A percentile compares a stretch with the other conserved stretches of the same genome.
phyloP scores from a whole-genome alignment of 2,329 filamentous ascomycete genomes.

The Ophiostoma sp. region DNA sequence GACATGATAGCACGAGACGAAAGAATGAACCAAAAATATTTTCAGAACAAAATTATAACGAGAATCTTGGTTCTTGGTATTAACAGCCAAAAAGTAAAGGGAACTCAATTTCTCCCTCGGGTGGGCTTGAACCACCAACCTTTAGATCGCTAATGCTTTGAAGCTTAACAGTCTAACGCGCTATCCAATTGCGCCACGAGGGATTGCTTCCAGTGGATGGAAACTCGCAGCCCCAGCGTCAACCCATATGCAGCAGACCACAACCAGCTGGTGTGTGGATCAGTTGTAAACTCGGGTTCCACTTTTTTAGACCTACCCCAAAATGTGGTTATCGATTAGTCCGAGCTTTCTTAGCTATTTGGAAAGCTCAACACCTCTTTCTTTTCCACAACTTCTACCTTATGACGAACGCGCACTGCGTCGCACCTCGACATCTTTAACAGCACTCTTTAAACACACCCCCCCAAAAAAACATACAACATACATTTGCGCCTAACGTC shows the following conservation, averaged over 20 bases:
- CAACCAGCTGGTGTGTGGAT: neutral
- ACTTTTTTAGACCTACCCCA: neutral
- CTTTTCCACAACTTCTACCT: neutral
- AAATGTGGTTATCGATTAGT: neutral
- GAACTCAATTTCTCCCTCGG: conserved; percentile 19
- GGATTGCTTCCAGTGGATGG: conserved; percentile 16
- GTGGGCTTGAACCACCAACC: conserved; percentile 26
- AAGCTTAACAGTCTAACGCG: conserved; percentile 27
- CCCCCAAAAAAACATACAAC: too few relatives aligned
- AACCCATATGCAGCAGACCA: neutral
- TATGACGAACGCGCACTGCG: neutral
- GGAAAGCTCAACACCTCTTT: neutral
- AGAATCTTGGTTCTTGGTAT: neutral
- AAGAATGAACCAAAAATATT: neutral
- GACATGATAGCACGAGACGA: neutral
- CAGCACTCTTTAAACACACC: neutral
- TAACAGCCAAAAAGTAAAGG: neutral
- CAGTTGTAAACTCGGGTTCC: neutral
- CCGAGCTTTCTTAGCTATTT: neutral
- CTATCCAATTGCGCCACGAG: conserved; percentile 28
- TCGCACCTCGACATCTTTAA: neutral
- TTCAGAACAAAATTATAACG: neutral
- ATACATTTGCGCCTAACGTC: neutral
- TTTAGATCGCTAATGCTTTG: conserved; percentile 14
- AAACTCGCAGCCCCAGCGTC: neutral